A percentile compares a stretch with the other conserved stretches of the same genome.
Conservation (phyloP, 2,329 filamentous ascomycete genomes). For the Beauveria asiatica region DNA sequence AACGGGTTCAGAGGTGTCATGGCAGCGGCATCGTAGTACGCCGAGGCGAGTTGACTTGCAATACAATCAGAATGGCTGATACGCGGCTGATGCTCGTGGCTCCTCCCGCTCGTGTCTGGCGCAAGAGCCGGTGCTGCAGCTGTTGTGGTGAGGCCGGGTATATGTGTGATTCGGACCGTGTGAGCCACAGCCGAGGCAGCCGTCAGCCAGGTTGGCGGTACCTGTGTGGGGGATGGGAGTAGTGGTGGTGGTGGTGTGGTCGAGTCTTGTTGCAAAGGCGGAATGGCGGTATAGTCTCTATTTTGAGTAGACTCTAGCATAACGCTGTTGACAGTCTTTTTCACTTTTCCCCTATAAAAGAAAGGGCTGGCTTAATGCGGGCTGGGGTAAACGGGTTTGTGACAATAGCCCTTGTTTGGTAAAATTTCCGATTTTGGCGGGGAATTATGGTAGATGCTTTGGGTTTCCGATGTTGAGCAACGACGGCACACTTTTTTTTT, state of each 20-base stretch:
- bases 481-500: neutral
- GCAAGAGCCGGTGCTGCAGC: neutral
- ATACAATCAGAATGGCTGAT: neutral
- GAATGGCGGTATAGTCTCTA: neutral
- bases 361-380: no score
- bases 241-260: no score
- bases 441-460: neutral
- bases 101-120: neutral
- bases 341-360: no score
- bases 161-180: constrained; percentile 3
- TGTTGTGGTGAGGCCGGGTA: neutral
- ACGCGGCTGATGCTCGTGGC: neutral
- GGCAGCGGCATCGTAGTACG: constrained; percentile 49
- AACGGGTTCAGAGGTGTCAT: constrained; percentile 49
- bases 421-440: neutral
- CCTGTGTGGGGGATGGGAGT: neutral
- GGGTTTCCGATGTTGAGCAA: neutral
- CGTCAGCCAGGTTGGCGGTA: neutral
- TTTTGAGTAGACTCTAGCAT: constrained; percentile 5
- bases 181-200: constrained; percentile 9
- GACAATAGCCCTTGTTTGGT: neutral
- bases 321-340: neutral
- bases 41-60: constrained; percentile 25
- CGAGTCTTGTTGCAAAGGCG: neutral
- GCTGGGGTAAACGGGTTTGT: neutral